Evolutionary conservation across 352 stramenopile genomes (phyloP).

Genomic region (Phytophthora sojae): DNA sequence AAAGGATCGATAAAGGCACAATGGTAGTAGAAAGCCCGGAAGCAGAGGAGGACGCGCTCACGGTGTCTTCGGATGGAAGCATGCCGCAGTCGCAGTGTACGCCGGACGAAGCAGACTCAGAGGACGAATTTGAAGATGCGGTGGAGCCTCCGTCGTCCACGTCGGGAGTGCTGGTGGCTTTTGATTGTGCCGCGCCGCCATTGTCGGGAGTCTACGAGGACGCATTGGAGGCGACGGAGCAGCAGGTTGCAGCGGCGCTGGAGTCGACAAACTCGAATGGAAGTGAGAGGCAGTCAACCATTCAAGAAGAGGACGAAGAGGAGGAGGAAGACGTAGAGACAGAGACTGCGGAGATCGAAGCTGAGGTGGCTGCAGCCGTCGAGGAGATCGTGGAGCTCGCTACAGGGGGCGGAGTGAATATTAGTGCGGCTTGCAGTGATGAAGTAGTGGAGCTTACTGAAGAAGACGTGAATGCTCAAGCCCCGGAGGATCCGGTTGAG

Average conservation of each 20-base stretch:
- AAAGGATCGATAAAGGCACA: conserved; percentile 10
- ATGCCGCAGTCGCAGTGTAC: conserved; percentile 8
- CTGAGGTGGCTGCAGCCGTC: background rate
- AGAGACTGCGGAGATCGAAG: background rate
- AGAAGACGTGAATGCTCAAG: background rate
- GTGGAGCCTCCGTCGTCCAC: conserved; percentile 32
- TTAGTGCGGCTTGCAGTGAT: background rate
- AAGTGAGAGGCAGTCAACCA: conserved; percentile 14
- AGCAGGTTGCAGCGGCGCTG: conserved; percentile 25
- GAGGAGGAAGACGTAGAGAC: background rate
- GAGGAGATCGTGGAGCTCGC: conserved; percentile 2
- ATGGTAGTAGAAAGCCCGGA: conserved; percentile 16
- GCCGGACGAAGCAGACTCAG: conserved; percentile 20
- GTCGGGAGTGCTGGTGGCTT: conserved; percentile 1
- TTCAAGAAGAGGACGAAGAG: conserved; percentile 22
- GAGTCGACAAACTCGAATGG: conserved; percentile 16
- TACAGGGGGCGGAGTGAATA: no score
- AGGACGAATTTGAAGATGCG: conserved; percentile 43
- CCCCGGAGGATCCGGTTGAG: background rate
- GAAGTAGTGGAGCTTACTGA: background rate
- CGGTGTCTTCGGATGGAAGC: conserved; percentile 29
- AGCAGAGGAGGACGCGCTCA: conserved; percentile 26
- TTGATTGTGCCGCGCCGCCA: conserved; percentile 17
- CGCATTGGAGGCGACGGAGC: conserved; percentile 34
- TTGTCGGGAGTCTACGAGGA: conserved; percentile 33